phyloP scores from a whole-genome alignment of 306 rosid genomes.

The Sicyos baderoa region DNA sequence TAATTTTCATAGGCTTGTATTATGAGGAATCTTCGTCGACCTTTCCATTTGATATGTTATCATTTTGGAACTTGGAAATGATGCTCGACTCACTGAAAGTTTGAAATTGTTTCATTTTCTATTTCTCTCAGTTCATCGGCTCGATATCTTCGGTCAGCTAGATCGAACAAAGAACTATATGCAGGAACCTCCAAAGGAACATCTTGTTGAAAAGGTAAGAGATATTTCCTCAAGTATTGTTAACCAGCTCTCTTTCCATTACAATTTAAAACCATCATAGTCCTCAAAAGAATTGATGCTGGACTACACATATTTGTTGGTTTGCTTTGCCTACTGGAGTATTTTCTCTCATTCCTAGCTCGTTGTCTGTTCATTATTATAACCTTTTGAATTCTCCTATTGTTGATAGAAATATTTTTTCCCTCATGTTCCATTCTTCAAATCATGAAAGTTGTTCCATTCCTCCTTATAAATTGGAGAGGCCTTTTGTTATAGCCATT shows the following conservation, averaged over 20 bases:
- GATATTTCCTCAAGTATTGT: background rate
- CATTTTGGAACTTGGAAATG: no score
- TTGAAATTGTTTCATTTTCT: slow-evolving; percentile 6
- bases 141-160: slow-evolving; percentile 30
- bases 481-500: no score
- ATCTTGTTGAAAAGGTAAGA: slow-evolving; percentile 59
- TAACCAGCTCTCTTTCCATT: background rate
- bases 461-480: no score
- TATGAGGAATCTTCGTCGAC: background rate
- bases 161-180: slow-evolving; percentile 40
- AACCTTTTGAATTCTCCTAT: background rate
- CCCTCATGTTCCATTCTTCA: background rate
- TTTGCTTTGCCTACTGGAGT: background rate
- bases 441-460: no score
- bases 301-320: background rate
- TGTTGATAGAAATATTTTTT: background rate
- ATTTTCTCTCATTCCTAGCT: background rate
- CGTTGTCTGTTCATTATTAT: no score
- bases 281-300: background rate
- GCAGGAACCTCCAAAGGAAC: slow-evolving; percentile 63
- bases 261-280: background rate
- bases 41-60: background rate
- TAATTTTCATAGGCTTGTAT: background rate
- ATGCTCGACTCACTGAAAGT: background rate
- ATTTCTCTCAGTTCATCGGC: slow-evolving; percentile 38